Base-by-base conservation (phyloP, 2,329 filamentous ascomycete genomes). In the Sordariomycetes sp. region DNA sequence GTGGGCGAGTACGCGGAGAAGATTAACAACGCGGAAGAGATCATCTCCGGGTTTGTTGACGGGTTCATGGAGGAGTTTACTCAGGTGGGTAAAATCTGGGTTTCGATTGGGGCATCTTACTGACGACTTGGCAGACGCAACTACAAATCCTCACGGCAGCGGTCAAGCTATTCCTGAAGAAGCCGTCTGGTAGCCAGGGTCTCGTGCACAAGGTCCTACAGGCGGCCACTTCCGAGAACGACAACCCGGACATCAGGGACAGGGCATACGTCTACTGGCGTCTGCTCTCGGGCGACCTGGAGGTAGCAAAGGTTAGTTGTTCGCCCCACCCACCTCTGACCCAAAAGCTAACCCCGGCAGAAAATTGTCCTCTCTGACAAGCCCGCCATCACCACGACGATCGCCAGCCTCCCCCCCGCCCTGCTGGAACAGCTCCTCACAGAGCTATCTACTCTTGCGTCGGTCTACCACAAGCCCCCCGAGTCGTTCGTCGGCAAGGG, bases 1-100 rank as follows among this genome's bases (percentile, higher is more conserved):
- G 93, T 99, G 6, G 94, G 94, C 64, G 94, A 99, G 71, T 99
- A 99, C 69, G 94, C 94, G 0, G 94, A 99, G 76, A 99, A 99
- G 79, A 99, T 99, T 68, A 96, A 84, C 75, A 97, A 99, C 66
- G 94, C 94, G n/a, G 91, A 92, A 62, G 90, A 97, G 65, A 97
- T 99, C 62, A 74, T 99, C 60, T 81, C 85, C 57, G 86, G 88
- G 20, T 99, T 99, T 68, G 93, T 97, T 14, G 94, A 97, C 59
- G 87, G 86, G 0, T 97, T 99, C 71, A 88, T 89, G 70, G 94
- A 97, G 70, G 94, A 99, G 71, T 97, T 97, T 69, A 94, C 92
- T 57, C 93, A 95, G 78, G 88, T 90, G 70, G 64, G 81, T 71
- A 50, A 16, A 20, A n/a, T 51, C 43, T 20, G 12, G 16, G 4